These are phyloP conservation scores for Ogataea zsoltii DNA, from an alignment of 805 yeast species.

Conservation along the genomic window DNA sequence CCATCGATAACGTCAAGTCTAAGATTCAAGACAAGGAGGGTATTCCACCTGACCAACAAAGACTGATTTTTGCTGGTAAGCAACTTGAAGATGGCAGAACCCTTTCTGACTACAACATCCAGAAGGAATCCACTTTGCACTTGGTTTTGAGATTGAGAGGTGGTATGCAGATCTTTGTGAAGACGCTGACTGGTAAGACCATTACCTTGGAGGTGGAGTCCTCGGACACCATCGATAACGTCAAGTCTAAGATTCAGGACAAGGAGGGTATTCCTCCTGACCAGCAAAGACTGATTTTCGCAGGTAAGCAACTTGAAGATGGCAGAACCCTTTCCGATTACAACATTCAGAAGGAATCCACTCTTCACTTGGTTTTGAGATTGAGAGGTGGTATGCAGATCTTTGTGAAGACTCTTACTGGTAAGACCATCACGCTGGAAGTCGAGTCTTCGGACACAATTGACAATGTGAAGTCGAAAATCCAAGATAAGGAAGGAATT, in stretches of 20 bases:
- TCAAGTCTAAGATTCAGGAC: constrained; percentile 44
- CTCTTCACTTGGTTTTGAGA: constrained; percentile 38
- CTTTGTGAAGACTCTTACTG: constrained; percentile 86
- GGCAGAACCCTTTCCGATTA: constrained; percentile 95
- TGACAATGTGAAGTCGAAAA: constrained; percentile 45
- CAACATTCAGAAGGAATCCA: constrained; percentile 46
- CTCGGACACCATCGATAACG: constrained; percentile 46
- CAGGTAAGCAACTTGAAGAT: constrained; percentile 46
- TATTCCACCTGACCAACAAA: constrained; percentile 44
- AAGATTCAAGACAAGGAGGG: constrained; percentile 46
- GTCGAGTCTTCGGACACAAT: constrained; percentile 47
- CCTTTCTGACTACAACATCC: constrained; percentile 72
- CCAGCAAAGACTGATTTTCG: constrained; percentile 43
- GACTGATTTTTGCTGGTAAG: constrained; percentile 46
- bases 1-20: constrained; percentile 44
- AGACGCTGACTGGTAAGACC: constrained; percentile 88
- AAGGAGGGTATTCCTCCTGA: constrained; percentile 46
- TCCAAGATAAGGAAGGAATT: constrained; percentile 46
- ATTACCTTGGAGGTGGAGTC: constrained; percentile 66
- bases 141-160: constrained; percentile 41
- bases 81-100: constrained; percentile 75
- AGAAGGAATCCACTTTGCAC: constrained; percentile 42
- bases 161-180: constrained; percentile 86
- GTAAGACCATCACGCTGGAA: constrained; percentile 78
- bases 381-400: constrained; percentile 72